Evolutionary conservation across 164 flowering plant species (phyloP).

Genomic region (Vitis rupestris): DNA sequence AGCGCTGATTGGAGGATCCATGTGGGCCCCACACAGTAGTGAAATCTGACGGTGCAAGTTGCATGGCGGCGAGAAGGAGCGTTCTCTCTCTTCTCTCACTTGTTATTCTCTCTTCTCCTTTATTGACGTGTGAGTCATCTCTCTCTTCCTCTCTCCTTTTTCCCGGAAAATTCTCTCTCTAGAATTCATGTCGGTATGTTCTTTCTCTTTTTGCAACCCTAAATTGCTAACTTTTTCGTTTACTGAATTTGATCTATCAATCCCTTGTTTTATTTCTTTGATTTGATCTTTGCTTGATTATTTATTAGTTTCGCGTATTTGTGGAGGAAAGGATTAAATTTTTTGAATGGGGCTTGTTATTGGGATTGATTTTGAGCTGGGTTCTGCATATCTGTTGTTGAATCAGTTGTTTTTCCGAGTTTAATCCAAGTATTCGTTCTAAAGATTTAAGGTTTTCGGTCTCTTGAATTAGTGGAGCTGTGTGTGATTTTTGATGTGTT

Average conservation of each 20-base stretch:
- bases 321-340: not conserved
- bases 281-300: not conserved
- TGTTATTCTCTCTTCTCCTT: conserved; percentile 11
- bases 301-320: not conserved
- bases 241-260: not conserved
- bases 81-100: not conserved
- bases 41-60: too few species aligned
- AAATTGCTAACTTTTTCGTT: not conserved
- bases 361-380: too few species aligned
- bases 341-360: not conserved
- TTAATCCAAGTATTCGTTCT: too few species aligned
- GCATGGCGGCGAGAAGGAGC: too few species aligned
- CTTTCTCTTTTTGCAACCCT: not conserved
- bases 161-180: conserved; percentile 8
- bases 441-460: too few species aligned
- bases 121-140: not conserved
- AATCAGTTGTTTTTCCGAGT: too few species aligned
- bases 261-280: not conserved
- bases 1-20: too few species aligned
- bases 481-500: too few species aligned
- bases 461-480: too few species aligned
- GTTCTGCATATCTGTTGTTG: too few species aligned
- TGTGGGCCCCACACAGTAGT: too few species aligned
- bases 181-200: conserved; percentile 44
- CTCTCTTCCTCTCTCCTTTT: conserved; percentile 10